Base-by-base conservation (phyloP, 192 early-diverging fungal genomes). In the Fimicolochytrium jonesii region DNA sequence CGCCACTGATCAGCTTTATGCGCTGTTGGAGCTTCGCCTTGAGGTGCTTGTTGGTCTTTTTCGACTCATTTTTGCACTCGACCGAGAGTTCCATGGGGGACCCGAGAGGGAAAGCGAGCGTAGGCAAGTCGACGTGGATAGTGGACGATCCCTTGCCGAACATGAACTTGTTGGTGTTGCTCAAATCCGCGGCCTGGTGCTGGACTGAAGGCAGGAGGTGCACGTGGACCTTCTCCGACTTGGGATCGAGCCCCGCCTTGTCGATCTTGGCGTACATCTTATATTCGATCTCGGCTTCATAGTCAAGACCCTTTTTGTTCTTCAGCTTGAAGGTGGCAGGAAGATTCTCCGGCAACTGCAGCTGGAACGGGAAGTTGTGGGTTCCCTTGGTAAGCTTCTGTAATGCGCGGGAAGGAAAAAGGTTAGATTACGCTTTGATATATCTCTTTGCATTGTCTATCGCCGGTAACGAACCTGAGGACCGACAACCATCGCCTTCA, bases 81-180 rank as follows among this genome's bases (percentile, higher is more conserved):
- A 23, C 48, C n/a, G 15, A 23, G 48, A 50, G 26, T 26, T 20
- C 23, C 0, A 50, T 50, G 13, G 48, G 0, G 15, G n/a, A 26
- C 15, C 48, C 48, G 26, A 50, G 48, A 18, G 13, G 17, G 23
- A 50, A 50, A 25, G 48, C 25, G 17, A 11, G n/a, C 18, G n/a
- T 13, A 15, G 48, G 48, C 13, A 18, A 26, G 18, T 13, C 26
- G 11, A 50, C 48, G 13, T 11, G 15, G 11, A 50, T 26, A 0
- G 48, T 50, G 48, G 18, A 23, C 18, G 17, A 23, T 13, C 48
- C 48, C 23, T 50, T 50, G 17, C 48, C 48, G 25, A 50, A 23
- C 17, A 50, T 13, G 23, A 50, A 50, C 23, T 50, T 50, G 48
- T 50, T 50, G 13, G 48, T 50, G 48, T 50, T 26, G 48, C 48